phyloP scores from a whole-genome alignment of 1,284 basidiomycete genomes.

The Ceratobasidium sp. region DNA sequence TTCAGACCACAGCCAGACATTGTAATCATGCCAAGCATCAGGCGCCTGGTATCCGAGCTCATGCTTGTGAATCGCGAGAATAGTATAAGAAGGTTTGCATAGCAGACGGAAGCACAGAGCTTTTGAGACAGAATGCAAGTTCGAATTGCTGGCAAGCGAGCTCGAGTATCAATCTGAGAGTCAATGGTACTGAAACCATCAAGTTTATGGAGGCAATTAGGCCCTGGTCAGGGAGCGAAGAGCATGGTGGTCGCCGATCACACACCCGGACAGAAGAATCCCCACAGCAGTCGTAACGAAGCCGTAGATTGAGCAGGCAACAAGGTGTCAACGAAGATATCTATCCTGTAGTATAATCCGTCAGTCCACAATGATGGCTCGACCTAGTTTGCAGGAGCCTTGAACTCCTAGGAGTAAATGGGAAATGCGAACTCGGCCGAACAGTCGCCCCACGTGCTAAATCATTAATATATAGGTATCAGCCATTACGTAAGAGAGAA shows the following conservation, averaged over 20 bases:
- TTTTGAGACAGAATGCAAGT: constrained; percentile 65
- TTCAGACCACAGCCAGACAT: constrained; percentile 61
- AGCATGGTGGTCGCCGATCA: neutral
- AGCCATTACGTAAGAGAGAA: neutral
- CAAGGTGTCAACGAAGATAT: constrained; percentile 64
- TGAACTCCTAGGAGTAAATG: constrained; percentile 58
- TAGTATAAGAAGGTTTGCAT: constrained; percentile 59
- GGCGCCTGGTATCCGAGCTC: constrained; percentile 52
- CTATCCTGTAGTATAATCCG: constrained; percentile 52
- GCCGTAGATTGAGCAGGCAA: constrained; percentile 67
- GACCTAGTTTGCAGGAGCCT: neutral
- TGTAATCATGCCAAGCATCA: constrained; percentile 60
- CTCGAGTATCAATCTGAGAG: constrained; percentile 61
- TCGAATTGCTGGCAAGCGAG: constrained; percentile 61
- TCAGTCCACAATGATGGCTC: too few relatives aligned
- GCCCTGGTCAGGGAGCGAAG: constrained; percentile 34
- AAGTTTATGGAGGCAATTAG: constrained; percentile 58
- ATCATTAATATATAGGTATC: neutral
- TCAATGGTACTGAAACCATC: constrained; percentile 56
- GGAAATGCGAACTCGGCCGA: constrained; percentile 65
- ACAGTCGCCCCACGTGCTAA: constrained; percentile 62
- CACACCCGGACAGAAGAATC: constrained; percentile 52
- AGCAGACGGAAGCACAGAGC: constrained; percentile 59
- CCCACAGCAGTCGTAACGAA: constrained; percentile 61
- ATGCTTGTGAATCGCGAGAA: constrained; percentile 50